A percentile compares a stretch with the other conserved stretches of the same genome.
phyloP scores from a whole-genome alignment of 257 asterid species.

The Mentha longifolia region DNA sequence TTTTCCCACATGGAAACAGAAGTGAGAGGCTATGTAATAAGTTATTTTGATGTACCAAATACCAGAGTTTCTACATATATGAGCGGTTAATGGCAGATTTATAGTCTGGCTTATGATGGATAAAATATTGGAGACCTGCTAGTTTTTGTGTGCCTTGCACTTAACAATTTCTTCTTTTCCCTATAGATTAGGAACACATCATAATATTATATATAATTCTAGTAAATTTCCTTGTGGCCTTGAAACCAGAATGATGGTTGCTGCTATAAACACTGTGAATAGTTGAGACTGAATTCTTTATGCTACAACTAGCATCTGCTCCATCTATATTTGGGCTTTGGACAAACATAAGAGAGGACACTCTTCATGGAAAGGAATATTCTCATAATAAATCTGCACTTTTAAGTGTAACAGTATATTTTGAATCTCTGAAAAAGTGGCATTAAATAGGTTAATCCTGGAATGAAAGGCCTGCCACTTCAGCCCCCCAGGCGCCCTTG shows the following conservation, averaged over 20 bases:
- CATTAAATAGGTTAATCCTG: not conserved
- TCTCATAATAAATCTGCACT: not conserved
- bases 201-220: slow-evolving; percentile 11
- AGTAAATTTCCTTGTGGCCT: slow-evolving; percentile 14
- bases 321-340: slow-evolving; percentile 27
- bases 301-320: slow-evolving; percentile 12
- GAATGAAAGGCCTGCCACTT: not conserved
- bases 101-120: slow-evolving; percentile 16
- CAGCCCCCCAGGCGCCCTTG: not conserved
- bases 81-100: slow-evolving; percentile 13
- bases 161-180: slow-evolving; percentile 23
- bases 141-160: not conserved
- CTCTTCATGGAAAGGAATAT: slow-evolving; percentile 6
- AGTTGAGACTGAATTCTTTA: not conserved
- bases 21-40: slow-evolving; percentile 6
- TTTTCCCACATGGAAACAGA: slow-evolving; percentile 20
- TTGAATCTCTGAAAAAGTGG: not conserved
- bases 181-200: slow-evolving; percentile 7
- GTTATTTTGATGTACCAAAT: slow-evolving; percentile 18
- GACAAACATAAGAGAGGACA: slow-evolving; percentile 8
- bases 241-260: not conserved
- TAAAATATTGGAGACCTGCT: slow-evolving; percentile 25
- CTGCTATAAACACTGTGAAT: slow-evolving; percentile 13
- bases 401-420: not conserved
- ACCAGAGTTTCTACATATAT: slow-evolving; percentile 21